phyloP scores from a whole-genome alignment of 305 asterid genomes.

The Fraxinus dipetala region DNA sequence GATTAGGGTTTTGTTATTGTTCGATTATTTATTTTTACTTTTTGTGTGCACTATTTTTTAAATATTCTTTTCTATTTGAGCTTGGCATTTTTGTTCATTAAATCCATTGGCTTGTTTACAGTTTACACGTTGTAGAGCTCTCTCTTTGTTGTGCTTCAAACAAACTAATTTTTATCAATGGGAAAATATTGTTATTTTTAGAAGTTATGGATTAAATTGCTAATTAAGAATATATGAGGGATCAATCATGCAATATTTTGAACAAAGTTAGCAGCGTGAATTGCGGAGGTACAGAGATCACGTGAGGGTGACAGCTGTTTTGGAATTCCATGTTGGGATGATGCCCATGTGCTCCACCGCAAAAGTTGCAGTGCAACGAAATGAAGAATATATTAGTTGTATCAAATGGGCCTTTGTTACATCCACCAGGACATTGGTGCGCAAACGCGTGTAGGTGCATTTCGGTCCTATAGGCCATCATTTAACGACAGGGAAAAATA shows the following conservation, averaged over 20 bases:
- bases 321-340: background rate
- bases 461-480: no score
- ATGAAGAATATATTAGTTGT: no score
- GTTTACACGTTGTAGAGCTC: background rate
- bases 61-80: background rate
- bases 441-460: no score
- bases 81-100: background rate
- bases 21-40: background rate
- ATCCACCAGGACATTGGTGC: no score
- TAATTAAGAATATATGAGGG: background rate
- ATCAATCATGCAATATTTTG: background rate
- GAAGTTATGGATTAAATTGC: background rate
- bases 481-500: no score
- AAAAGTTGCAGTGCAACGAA: background rate
- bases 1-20: conserved; percentile 3
- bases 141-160: background rate
- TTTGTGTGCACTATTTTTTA: background rate
- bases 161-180: no score
- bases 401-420: no score
- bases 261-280: background rate
- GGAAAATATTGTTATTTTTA: background rate
- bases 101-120: background rate
- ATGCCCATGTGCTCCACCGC: background rate
- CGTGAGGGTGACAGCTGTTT: background rate
- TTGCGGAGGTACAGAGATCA: background rate